Evolutionary conservation across 2,329 filamentous ascomycete genomes (phyloP).

Genomic region (Rhinocladiella similis): DNA sequence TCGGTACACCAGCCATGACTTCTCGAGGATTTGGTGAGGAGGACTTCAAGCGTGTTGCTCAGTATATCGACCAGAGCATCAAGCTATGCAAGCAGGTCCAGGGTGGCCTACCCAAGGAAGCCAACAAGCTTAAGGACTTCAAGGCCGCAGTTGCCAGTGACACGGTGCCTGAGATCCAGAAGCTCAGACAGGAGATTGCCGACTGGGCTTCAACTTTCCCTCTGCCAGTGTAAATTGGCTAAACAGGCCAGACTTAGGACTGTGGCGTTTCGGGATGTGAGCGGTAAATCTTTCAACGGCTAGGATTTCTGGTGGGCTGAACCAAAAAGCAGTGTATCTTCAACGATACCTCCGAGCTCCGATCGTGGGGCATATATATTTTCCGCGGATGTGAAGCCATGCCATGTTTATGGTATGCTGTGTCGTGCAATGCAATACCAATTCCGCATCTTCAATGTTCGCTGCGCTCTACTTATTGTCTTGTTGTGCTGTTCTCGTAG

Average conservation of each 20-base stretch:
- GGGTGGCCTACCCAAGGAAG: conserved; percentile 82
- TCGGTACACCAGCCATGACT: conserved; percentile 97
- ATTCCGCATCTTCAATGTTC: neutral
- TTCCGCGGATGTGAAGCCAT: neutral
- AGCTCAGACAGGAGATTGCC: conserved; percentile 84
- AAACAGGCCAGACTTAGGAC: too few relatives aligned
- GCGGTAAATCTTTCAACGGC: conserved; percentile 13
- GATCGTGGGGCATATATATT: neutral
- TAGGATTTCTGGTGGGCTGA: conserved; percentile 6
- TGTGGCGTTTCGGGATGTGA: conserved; percentile 10
- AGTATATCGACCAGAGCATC: conserved; percentile 81
- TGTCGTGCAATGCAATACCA: neutral
- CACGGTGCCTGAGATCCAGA: conserved; percentile 76
- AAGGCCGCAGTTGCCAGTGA: conserved; percentile 84
- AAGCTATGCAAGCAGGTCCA: conserved; percentile 85
- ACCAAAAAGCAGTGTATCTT: conserved; percentile 16
- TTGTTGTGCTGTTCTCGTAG: neutral
- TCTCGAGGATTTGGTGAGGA: conserved; percentile 86
- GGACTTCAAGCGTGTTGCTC: conserved; percentile 84
- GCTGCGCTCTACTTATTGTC: neutral
- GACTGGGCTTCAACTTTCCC: conserved; percentile 88
- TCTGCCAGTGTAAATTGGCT: conserved; percentile 66
- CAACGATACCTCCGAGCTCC: conserved; percentile 18
- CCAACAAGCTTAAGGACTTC: conserved; percentile 99
- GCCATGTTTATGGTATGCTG: neutral